Evolutionary conservation across 1,284 basidiomycete genomes (phyloP).

Genomic region (Abortiporus biennis): DNA sequence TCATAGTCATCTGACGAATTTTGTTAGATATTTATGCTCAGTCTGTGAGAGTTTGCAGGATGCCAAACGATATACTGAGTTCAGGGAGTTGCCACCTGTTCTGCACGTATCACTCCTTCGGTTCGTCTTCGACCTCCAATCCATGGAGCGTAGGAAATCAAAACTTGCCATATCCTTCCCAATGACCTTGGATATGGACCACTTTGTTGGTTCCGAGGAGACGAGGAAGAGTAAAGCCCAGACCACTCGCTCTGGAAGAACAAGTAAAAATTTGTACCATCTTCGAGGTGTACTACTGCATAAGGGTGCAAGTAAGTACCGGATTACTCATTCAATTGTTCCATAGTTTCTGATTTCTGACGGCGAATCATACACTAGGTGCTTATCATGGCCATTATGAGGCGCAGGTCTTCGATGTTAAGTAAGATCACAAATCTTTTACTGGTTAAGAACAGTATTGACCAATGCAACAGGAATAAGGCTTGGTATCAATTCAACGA

Average conservation of each 20-base stretch:
- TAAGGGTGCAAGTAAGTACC: constrained; percentile 56
- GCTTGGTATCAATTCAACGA: constrained; percentile 93
- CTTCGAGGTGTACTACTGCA: constrained; percentile 80
- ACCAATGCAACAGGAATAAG: constrained; percentile 37
- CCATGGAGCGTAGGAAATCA: constrained; percentile 78
- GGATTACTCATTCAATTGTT: not conserved
- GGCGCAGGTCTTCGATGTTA: constrained; percentile 77
- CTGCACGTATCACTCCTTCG: constrained; percentile 87
- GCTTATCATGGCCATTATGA: constrained; percentile 93
- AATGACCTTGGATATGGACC: constrained; percentile 63
- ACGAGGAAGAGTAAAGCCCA: constrained; percentile 12
- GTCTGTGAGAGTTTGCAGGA: constrained; percentile 65
- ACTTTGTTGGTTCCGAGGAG: constrained; percentile 37
- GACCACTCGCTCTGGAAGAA: too few relatives aligned
- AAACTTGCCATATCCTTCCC: constrained; percentile 78
- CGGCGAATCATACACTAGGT: constrained; percentile 8
- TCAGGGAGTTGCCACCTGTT: constrained; percentile 71
- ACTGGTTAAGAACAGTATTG: not conserved
- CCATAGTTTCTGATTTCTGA: too few relatives aligned
- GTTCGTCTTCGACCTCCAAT: constrained; percentile 79
- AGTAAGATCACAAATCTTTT: constrained; percentile 38
- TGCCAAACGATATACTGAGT: constrained; percentile 69
- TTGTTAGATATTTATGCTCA: constrained; percentile 69
- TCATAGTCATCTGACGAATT: constrained; percentile 3
- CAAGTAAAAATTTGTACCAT: constrained; percentile 52